Evolutionary conservation across 495 filamentous ascomycete species (phyloP), one percentile per base, ranked within the genome.

Genomic region (Tuber borchii): DNA sequence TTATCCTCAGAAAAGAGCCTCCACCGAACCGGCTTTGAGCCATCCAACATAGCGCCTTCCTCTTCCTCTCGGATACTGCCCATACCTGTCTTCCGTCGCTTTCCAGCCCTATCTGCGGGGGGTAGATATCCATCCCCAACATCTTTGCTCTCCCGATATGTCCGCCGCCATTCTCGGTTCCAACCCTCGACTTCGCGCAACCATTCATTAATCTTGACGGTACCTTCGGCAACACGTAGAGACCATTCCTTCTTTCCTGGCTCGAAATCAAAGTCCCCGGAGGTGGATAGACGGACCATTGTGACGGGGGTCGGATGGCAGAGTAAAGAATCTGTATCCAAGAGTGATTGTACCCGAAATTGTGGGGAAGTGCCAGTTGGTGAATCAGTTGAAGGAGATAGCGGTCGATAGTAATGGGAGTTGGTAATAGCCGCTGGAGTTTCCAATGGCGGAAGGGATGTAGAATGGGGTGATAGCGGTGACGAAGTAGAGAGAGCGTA

Each of bases 181-280:
- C 81, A 83, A 16, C 78, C 78, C 48, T 83, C 81, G 1, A 82
- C 78, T 68, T 83, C 81, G 7, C 81, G 73, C 39, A 83, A 44
- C 81, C 81, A 83, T 42, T 82, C 78, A 0, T 81, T 78, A 9
- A 83, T 78, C 46, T 75, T 82, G 20, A 77, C 61, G n/a, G 80
- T 80, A 7, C 80, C 81, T 46, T 82, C 78, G 10, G 78, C 81
- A 43, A 81, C 81, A 39, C 81, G 81, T n/a, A 82, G 43, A 56
- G 73, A 74, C 78, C 81, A 82, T 37, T 83, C 81, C 22, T 70
- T 74, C 71, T 83, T 81, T 42, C 73, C 78, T 1, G 78, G 22
- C 7, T 75, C 74, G 40, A 83, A 83, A 5, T 74, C 81, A 39
- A 80, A 70, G 22, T 74, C 75, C 12, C 51, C 51, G 42, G 82